Percentiles rank a stretch among this genome's conserved stretches.
These are phyloP conservation scores for Leccinum incarnatum DNA, from an alignment of 768 basidiomycete species.

Conservation along the genomic window DNA sequence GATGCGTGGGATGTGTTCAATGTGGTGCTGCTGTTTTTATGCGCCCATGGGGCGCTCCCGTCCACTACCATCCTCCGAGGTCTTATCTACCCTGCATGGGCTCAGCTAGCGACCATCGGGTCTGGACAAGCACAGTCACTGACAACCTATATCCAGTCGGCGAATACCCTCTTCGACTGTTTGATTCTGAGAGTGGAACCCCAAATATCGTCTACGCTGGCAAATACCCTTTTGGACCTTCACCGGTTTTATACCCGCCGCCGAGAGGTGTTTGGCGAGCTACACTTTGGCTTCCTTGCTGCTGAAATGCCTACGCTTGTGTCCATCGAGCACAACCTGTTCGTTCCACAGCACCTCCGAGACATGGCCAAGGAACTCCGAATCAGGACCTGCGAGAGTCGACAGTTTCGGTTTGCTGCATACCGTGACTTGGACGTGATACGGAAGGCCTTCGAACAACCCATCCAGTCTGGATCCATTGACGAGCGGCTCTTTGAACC, in stretches of 20 bases:
- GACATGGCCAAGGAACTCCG: slow-evolving; percentile 51
- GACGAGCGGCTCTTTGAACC: slow-evolving; percentile 56
- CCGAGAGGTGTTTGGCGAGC: slow-evolving; percentile 62
- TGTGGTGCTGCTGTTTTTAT: slow-evolving; percentile 55
- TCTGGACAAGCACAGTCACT: slow-evolving; percentile 39
- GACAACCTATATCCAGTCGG: slow-evolving; percentile 54
- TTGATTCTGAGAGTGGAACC: slow-evolving; percentile 57
- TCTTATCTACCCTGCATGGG: slow-evolving; percentile 79
- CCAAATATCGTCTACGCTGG: slow-evolving; percentile 35
- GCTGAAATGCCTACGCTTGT: slow-evolving; percentile 67
- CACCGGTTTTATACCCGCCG: slow-evolving; percentile 70
- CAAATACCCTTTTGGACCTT: slow-evolving; percentile 56
- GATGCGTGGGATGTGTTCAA: slow-evolving; percentile 70
- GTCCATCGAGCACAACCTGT: slow-evolving; percentile 60
- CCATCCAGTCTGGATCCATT: slow-evolving; percentile 47
- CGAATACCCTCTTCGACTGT: slow-evolving; percentile 59
- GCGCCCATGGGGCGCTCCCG: slow-evolving; percentile 63
- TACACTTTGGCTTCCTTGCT: slow-evolving; percentile 63
- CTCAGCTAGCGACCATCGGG: slow-evolving; percentile 44
- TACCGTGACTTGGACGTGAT: slow-evolving; percentile 74
- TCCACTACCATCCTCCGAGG: slow-evolving; percentile 72
- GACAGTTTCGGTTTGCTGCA: slow-evolving; percentile 71
- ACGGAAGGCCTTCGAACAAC: slow-evolving; percentile 64
- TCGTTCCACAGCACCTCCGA: slow-evolving; percentile 51
- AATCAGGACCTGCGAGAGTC: slow-evolving; percentile 54